Evolutionary conservation across 2,329 filamentous ascomycete genomes (phyloP).

Genomic region (Chaetothyriales sp.): DNA sequence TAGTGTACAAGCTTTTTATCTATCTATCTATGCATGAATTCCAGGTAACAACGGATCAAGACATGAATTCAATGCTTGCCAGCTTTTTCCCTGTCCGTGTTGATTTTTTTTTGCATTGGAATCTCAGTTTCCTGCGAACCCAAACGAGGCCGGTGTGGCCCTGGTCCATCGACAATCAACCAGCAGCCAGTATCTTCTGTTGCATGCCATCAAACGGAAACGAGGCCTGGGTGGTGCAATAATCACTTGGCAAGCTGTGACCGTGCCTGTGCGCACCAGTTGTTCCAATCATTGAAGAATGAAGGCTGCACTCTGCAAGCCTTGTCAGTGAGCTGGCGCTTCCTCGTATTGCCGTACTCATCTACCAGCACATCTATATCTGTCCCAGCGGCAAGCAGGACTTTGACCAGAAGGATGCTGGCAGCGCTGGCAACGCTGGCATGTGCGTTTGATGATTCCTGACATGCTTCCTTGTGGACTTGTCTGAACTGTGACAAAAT

Average conservation of each 20-base stretch:
- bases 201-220: too few relatives aligned
- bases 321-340: constrained; percentile 42
- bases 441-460: constrained; percentile 49
- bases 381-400: constrained; percentile 40
- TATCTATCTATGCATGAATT: too few relatives aligned
- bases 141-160: too few relatives aligned
- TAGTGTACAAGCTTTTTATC: too few relatives aligned
- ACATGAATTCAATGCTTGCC: too few relatives aligned
- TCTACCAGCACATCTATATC: constrained; percentile 25
- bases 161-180: too few relatives aligned
- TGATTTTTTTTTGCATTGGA: too few relatives aligned
- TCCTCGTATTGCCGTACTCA: constrained; percentile 45
- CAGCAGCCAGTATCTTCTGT: too few relatives aligned
- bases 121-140: too few relatives aligned
- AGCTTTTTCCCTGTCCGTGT: too few relatives aligned
- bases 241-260: constrained; percentile 21
- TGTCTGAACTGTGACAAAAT: constrained; percentile 33
- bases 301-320: constrained; percentile 45
- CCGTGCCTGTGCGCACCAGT: constrained; percentile 46
- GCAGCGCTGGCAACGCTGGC: constrained; percentile 55
- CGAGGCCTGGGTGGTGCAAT: too few relatives aligned
- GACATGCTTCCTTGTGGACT: constrained; percentile 51
- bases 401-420: constrained; percentile 31
- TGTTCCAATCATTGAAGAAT: constrained; percentile 59
- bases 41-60: too few relatives aligned